Percentiles rank a stretch among this genome's conserved stretches.
Evolutionary conservation across 169 alveolate genomes (phyloP).

Genomic region (Besnoitia besnoiti): DNA sequence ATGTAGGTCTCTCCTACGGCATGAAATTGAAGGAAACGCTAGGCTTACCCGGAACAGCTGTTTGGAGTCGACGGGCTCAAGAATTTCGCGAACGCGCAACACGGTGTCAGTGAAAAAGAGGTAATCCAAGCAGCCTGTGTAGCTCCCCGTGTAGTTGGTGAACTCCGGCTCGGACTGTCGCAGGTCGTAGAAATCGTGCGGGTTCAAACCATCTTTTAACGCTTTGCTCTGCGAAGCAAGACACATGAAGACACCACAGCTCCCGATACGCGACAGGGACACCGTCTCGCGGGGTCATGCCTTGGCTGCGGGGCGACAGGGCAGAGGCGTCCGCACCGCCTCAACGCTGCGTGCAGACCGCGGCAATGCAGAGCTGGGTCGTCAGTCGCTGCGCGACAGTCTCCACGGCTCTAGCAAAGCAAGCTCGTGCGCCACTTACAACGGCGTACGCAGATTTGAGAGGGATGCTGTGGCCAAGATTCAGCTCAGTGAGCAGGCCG

Average conservation of each 20-base stretch:
- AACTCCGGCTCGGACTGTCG: conserved; percentile 76
- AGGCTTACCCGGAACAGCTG: conserved; percentile 3
- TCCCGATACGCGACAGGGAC: too few species aligned
- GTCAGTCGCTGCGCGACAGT: too few species aligned
- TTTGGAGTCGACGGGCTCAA: conserved; percentile 19
- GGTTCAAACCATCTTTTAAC: background rate
- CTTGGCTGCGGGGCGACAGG: background rate
- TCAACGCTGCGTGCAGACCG: background rate
- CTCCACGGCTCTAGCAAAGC: too few species aligned
- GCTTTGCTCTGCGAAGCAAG: background rate
- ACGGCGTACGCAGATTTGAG: conserved; percentile 41
- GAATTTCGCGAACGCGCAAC: conserved; percentile 10
- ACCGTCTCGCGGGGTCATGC: too few species aligned
- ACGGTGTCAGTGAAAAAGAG: conserved; percentile 62
- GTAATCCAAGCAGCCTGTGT: conserved; percentile 81
- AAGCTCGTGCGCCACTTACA: too few species aligned
- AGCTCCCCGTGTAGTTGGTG: conserved; percentile 79
- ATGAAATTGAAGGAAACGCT: background rate
- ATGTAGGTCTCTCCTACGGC: too few species aligned
- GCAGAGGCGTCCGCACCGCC: background rate
- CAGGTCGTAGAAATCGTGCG: background rate
- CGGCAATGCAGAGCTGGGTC: too few species aligned
- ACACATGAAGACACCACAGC: too few species aligned
- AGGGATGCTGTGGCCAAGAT: conserved; percentile 4
- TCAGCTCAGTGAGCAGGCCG: conserved; percentile 16